Evolutionary conservation across 352 stramenopile species (phyloP), one percentile per base, ranked within the genome.

Genomic region (Phytophthora constricta): DNA sequence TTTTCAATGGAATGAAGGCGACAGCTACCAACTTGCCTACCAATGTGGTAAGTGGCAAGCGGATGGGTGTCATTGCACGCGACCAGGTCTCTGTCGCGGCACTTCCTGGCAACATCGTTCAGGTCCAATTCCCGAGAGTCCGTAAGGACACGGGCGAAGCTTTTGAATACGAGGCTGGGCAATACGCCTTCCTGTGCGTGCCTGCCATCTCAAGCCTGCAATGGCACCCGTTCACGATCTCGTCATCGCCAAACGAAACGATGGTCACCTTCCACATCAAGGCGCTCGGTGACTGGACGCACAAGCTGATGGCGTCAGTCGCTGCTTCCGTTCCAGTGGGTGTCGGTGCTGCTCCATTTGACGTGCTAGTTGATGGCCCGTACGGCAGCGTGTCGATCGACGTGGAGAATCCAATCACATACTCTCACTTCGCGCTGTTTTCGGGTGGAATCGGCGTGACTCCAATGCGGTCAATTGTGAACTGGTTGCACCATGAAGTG

Each of bases 191-290:
- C 47, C 19, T 65, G 7, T 89, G 89, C 66, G 57, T 96, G 3
- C 86, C 85, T 1, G 14, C 50, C 9, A 58, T 96, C 31, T 84
- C 71, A 27, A 17, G 47, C 19, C 49, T 84, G 3, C 65, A 95
- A 70, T 96, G 87, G 87, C 89, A 96, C 62, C 89, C 89, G 45
- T 95, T 95, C 69, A 92, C 84, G 17, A 83, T 96, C 37, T 89
- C 82, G 13, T 91, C 78, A 16, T 78, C 80, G 1, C 85, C 86
- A 2, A 55, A 73, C 27, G 80, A 93, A 73, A n/a, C 70, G 42
- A 65, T 80, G 60, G 65, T 89, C 13, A 81, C 68, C 1, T 72
- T 93, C 50, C 80, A 88, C 59, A 82, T 93, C 58, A 78, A 74
- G 25, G 58, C 66, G 4, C 25, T 77, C 0, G 81, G 83, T 9